Evolutionary conservation across 1,284 basidiomycete species (phyloP).

Genomic region (Leccinum variabile): DNA sequence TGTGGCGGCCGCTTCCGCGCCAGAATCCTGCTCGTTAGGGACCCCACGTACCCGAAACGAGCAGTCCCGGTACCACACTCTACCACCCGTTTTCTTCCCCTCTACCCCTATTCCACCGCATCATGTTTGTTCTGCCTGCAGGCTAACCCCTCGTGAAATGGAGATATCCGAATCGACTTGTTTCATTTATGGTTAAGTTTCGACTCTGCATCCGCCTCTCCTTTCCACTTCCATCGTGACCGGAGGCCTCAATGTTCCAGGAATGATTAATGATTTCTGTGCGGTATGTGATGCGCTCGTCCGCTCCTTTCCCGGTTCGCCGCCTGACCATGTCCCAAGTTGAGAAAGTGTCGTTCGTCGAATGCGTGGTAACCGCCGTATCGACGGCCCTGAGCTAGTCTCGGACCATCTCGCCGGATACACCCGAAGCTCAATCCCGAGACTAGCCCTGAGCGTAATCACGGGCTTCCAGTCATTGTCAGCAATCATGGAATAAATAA

Average conservation of each 20-base stretch:
- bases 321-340: no score
- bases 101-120: constrained; percentile 21
- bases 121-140: constrained; percentile 7
- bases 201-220: constrained; percentile 1
- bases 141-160: constrained; percentile 16
- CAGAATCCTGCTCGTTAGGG: constrained; percentile 3
- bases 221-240: not conserved
- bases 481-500: no score
- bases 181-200: constrained; percentile 14
- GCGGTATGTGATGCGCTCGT: not conserved
- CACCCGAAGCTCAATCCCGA: no score
- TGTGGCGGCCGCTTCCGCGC: constrained; percentile 23
- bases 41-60: constrained; percentile 7
- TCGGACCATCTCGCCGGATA: no score
- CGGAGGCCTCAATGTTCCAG: not conserved
- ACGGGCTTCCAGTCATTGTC: no score
- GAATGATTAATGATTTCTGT: not conserved
- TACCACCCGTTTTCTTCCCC: constrained; percentile 2
- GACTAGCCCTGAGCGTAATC: no score
- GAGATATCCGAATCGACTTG: constrained; percentile 27
- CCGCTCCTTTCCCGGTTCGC: no score
- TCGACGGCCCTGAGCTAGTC: no score
- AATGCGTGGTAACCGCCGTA: no score
- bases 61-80: constrained; percentile 12
- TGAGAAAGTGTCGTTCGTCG: no score